These are phyloP conservation scores for Hypoxylon sp. DNA, from an alignment of 2,329 filamentous ascomycete genomes.

Conservation along the genomic window DNA sequence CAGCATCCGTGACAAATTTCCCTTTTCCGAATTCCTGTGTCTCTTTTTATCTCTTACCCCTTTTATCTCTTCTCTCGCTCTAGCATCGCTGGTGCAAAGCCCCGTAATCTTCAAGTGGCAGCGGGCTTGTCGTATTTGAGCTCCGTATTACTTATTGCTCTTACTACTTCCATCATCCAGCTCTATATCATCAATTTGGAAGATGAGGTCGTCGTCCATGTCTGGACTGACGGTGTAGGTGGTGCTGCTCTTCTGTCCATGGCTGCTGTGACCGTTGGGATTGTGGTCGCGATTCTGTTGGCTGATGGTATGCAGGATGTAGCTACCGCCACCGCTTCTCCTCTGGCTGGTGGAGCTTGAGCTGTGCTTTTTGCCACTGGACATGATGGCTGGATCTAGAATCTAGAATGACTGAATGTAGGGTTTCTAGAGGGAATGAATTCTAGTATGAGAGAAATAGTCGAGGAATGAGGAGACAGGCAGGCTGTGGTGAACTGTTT, in stretches of 20 bases:
- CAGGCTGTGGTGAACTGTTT: neutral
- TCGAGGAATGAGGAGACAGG: constrained; percentile 2
- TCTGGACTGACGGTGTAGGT: constrained; percentile 9
- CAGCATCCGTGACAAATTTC: neutral
- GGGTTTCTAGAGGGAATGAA: neutral
- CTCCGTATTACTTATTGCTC: constrained; percentile 8
- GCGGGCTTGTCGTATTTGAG: neutral
- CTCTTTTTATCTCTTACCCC: constrained; percentile 1
- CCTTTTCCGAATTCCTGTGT: neutral
- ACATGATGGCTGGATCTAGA: constrained; percentile 22
- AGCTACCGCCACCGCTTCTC: neutral
- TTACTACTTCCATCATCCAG: neutral
- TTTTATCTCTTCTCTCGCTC: neutral
- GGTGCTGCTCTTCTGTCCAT: constrained; percentile 2
- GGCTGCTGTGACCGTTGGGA: constrained; percentile 10
- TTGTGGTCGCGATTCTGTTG: constrained; percentile 15
- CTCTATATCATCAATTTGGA: constrained; percentile 39
- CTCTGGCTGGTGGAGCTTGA: constrained; percentile 14
- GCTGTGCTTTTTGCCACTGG: constrained; percentile 12
- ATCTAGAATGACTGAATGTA: constrained; percentile 2
- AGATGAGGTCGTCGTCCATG: constrained; percentile 36
- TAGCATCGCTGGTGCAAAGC: neutral
- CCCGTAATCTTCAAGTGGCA: neutral
- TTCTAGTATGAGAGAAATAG: neutral
- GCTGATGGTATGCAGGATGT: neutral